Evolutionary conservation across 2,329 filamentous ascomycete genomes (phyloP).

Genomic region (Pleochaeta shiraiana): DNA sequence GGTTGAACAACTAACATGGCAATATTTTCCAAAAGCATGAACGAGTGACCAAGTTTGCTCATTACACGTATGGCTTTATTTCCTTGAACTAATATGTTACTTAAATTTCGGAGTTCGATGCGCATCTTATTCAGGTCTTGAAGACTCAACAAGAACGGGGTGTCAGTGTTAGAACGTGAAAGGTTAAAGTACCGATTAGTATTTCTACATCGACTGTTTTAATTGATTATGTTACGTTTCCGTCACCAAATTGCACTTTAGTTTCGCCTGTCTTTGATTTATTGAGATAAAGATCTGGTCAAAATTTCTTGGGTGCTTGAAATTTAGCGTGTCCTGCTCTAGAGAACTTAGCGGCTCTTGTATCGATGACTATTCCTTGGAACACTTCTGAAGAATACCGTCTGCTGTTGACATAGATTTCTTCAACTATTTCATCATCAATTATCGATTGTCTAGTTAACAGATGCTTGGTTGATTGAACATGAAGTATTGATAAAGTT

Average conservation of each 20-base stretch:
- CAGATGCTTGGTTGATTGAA: background rate
- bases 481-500: background rate
- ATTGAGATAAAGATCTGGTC: background rate
- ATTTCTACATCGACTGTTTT: background rate
- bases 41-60: background rate
- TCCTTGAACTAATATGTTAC: background rate
- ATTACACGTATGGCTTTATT: background rate
- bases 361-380: constrained; percentile 4
- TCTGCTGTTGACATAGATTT: background rate
- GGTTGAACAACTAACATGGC: background rate
- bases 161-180: background rate
- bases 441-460: background rate
- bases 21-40: background rate
- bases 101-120: background rate
- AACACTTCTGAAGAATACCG: constrained; percentile 2
- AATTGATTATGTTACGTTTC: background rate
- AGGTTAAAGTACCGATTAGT: background rate
- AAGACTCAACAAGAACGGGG: background rate
- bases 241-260: background rate
- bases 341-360: background rate
- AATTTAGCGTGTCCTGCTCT: constrained; percentile 2
- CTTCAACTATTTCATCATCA: background rate
- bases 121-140: background rate
- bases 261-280: constrained; percentile 1
- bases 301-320: background rate